These are phyloP conservation scores for Curvularia eragrostidis DNA, from an alignment of 2,329 filamentous ascomycete species.

Conservation along the genomic window DNA sequence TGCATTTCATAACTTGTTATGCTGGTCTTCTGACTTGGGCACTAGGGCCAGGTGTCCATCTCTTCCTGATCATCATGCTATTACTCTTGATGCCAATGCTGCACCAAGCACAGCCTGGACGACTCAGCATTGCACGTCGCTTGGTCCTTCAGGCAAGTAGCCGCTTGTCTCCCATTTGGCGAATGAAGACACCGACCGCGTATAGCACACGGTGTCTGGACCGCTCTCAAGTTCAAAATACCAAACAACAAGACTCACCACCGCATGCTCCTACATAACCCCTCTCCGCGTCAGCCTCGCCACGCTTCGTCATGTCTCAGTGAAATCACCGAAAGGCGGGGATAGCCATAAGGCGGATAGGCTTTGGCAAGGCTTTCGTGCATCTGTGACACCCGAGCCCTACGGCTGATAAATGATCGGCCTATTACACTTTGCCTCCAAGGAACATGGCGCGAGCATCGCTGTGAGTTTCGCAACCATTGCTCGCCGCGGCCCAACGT, in stretches of 20 bases:
- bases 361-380: constrained; percentile 2
- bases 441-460: neutral
- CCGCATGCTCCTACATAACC: neutral
- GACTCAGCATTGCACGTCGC: neutral
- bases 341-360: neutral
- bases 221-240: neutral
- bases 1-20: neutral
- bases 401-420: neutral
- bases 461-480: neutral
- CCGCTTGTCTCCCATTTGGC: neutral
- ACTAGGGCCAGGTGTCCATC: neutral
- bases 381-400: neutral
- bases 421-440: neutral
- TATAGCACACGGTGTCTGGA: neutral
- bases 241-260: neutral
- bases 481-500: constrained; percentile 1
- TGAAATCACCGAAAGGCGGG: constrained; percentile 3
- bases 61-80: neutral
- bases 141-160: neutral
- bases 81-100: neutral
- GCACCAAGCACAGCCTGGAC: neutral
- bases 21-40: neutral
- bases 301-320: neutral
- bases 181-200: neutral
- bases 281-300: constrained; percentile 1